Conservation (phyloP, 306 rosid species). For the Cajanus cajan region DNA sequence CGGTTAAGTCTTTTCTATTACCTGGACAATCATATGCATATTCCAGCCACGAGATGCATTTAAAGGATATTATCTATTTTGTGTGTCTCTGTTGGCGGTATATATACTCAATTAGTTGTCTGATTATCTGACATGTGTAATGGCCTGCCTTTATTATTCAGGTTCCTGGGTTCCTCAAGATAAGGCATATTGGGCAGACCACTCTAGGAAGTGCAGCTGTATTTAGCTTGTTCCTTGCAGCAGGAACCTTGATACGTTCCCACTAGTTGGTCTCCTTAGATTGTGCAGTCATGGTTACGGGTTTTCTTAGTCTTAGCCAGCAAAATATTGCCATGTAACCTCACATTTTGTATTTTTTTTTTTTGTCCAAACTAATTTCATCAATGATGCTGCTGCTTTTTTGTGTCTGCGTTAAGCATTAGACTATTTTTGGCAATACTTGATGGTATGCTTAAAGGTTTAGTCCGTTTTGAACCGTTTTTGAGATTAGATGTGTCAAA, state of each 20-base stretch:
- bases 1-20: background rate
- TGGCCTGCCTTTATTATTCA: conserved; percentile 16
- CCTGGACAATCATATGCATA: background rate
- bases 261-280: conserved; percentile 29
- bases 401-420: background rate
- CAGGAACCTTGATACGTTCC: conserved; percentile 53
- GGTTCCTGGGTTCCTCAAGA: conserved; percentile 51
- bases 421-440: background rate
- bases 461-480: too few relatives aligned
- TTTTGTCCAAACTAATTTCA: background rate
- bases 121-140: background rate
- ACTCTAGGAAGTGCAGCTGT: conserved; percentile 52
- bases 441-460: too few relatives aligned
- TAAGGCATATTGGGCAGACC: conserved; percentile 51
- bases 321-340: background rate
- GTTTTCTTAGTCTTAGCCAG: conserved; percentile 14
- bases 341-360: background rate
- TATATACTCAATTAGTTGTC: background rate
- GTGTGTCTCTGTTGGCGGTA: background rate
- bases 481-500: too few relatives aligned
- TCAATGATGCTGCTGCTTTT: background rate
- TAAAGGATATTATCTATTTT: background rate
- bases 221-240: conserved; percentile 53
- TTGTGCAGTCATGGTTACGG: conserved; percentile 14
- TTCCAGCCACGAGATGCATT: background rate